Conservation (phyloP, 441 rosid genomes). For the Pelargonium cotyledonis region DNA sequence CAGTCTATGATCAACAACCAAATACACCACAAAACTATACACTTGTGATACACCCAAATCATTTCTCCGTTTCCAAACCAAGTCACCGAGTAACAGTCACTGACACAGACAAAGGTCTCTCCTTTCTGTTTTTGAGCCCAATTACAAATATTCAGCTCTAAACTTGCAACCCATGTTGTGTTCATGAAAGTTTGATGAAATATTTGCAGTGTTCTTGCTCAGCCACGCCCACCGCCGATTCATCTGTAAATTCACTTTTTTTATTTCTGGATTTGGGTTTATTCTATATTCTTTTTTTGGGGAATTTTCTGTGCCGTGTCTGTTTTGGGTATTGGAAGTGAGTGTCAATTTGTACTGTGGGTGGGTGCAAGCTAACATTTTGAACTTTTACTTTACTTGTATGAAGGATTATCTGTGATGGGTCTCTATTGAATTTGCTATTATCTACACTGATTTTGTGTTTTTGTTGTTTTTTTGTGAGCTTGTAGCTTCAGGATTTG, state of each 20-base stretch:
- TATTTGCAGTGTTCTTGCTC: not conserved
- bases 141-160: too few species aligned
- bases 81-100: not conserved
- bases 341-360: not conserved
- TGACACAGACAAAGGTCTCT: not conserved
- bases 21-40: too few species aligned
- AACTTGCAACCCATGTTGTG: too few species aligned
- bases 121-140: not conserved
- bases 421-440: slow-evolving; percentile 12
- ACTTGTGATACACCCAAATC: not conserved
- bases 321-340: not conserved
- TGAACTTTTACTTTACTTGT: not conserved
- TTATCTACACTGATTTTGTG: slow-evolving; percentile 6
- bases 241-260: not conserved
- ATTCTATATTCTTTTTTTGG: not conserved
- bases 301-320: not conserved
- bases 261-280: not conserved
- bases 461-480: not conserved
- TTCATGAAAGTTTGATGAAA: not conserved
- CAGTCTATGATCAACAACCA: too few species aligned
- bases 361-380: too few species aligned
- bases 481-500: not conserved
- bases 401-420: not conserved
- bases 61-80: not conserved
- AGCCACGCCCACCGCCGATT: not conserved